Percentiles rank a stretch among this genome's conserved stretches.
Conservation (phyloP, 169 alveolate genomes). For the Eimeria acervulina region DNA sequence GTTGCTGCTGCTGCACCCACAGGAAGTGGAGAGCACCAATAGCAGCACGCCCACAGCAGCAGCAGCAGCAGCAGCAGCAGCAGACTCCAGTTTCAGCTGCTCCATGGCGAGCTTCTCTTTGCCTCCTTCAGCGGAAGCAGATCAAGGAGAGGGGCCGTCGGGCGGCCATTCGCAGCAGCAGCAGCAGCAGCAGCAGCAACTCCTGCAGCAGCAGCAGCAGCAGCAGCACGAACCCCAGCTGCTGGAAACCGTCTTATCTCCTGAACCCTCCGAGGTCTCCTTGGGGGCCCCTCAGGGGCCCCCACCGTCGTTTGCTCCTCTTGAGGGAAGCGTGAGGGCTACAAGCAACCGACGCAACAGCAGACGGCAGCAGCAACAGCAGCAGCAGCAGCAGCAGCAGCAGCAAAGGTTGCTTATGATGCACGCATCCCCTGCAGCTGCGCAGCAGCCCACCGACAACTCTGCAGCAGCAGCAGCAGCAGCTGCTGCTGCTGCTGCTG, state of each 20-base stretch:
- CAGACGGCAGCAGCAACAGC: conserved; percentile 28
- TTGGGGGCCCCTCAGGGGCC: conserved; percentile 22
- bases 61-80: conserved; percentile 26
- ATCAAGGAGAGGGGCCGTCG: not conserved
- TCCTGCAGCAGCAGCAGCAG: not conserved
- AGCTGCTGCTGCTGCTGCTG: not conserved
- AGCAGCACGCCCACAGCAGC: conserved; percentile 55
- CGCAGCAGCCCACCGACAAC: not conserved
- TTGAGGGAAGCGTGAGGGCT: not conserved
- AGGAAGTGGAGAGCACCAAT: conserved; percentile 6
- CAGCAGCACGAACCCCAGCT: not conserved
- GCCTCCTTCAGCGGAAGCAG: not conserved
- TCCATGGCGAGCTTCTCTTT: not conserved
- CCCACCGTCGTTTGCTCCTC: not conserved
- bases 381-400: conserved; percentile 20
- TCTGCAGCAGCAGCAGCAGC: too few species aligned
- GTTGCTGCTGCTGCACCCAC: not conserved
- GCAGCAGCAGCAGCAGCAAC: conserved; percentile 6
- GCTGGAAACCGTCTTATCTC: not conserved
- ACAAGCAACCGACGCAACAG: not conserved
- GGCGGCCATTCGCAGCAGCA: conserved; percentile 4
- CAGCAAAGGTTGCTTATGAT: not conserved
- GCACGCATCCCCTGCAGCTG: conserved; percentile 5
- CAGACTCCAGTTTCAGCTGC: conserved; percentile 2
- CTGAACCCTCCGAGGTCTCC: conserved; percentile 17